These are phyloP conservation scores for Nicotiana paniculata DNA, from an alignment of 257 asterid species.

Conservation along the genomic window DNA sequence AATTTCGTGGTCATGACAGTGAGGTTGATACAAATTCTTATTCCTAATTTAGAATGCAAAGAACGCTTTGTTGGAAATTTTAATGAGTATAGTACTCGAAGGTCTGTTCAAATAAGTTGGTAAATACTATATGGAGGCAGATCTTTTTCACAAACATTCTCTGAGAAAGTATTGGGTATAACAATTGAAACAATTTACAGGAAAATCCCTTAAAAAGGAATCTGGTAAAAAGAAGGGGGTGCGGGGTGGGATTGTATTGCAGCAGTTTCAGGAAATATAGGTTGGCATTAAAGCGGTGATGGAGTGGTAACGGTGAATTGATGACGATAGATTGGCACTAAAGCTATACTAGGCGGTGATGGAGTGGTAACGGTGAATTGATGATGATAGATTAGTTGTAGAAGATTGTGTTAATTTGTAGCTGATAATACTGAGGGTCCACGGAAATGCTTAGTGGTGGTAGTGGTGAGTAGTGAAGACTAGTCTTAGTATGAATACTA, in stretches of 20 bases:
- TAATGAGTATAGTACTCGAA: not conserved
- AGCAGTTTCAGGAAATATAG: not conserved
- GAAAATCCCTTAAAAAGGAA: not conserved
- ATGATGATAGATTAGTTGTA: not conserved
- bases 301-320: not conserved
- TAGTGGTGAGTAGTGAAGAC: not conserved
- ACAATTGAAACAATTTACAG: not conserved
- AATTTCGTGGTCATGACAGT: conserved; percentile 97
- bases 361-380: not conserved
- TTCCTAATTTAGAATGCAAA: not conserved
- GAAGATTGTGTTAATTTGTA: not conserved
- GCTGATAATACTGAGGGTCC: not conserved
- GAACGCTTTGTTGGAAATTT: not conserved
- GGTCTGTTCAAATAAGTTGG: not conserved
- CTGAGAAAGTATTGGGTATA: not conserved
- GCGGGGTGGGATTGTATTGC: not conserved
- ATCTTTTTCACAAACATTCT: not conserved
- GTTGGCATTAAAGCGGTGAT: not conserved
- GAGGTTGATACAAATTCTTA: conserved; percentile 39
- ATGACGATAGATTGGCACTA: not conserved
- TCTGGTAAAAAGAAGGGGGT: not conserved
- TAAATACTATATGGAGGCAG: not conserved
- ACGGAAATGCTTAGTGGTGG: not conserved
- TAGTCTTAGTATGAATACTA: not conserved
- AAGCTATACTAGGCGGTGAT: not conserved